These are phyloP conservation scores for Pythium scleroteichum DNA, from an alignment of 352 stramenopile genomes.

Conservation along the genomic window DNA sequence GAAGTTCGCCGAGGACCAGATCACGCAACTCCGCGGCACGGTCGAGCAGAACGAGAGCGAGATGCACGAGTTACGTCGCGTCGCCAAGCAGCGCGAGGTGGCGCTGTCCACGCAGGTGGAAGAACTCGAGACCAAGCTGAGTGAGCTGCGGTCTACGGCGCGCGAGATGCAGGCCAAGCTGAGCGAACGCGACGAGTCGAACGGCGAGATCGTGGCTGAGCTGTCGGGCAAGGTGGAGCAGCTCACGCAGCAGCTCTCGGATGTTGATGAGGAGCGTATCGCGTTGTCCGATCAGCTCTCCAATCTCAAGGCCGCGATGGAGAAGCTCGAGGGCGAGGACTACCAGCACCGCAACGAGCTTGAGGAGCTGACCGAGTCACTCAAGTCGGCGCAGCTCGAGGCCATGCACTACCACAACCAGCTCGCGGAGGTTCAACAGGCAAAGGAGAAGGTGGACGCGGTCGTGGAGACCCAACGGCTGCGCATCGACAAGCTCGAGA, in stretches of 20 bases:
- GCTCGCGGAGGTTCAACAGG: constrained; percentile 38
- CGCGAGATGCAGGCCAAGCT: constrained; percentile 22
- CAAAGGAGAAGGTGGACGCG: constrained; percentile 47
- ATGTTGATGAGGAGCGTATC: constrained; percentile 17
- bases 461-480: constrained; percentile 54
- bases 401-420: constrained; percentile 53
- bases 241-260: constrained; percentile 25
- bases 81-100: constrained; percentile 29
- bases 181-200: constrained; percentile 11
- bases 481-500: constrained; percentile 77
- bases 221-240: constrained; percentile 31
- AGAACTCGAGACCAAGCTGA: constrained; percentile 31
- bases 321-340: constrained; percentile 55
- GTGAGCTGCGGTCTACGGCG: constrained; percentile 11
- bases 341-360: constrained; percentile 47
- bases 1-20: constrained; percentile 53
- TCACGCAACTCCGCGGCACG: constrained; percentile 42
- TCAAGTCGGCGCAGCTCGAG: constrained; percentile 61
- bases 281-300: constrained; percentile 29
- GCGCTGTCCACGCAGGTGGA: constrained; percentile 35
- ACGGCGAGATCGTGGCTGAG: constrained; percentile 13
- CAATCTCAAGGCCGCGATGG: constrained; percentile 42
- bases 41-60: constrained; percentile 42
- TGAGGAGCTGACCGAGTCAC: constrained; percentile 48
- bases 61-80: constrained; percentile 33